A percentile compares a stretch with the other conserved stretches of the same genome.
phyloP scores from a whole-genome alignment of 371 early-diverging fungal species.

The Rhizomucor pusillus region DNA sequence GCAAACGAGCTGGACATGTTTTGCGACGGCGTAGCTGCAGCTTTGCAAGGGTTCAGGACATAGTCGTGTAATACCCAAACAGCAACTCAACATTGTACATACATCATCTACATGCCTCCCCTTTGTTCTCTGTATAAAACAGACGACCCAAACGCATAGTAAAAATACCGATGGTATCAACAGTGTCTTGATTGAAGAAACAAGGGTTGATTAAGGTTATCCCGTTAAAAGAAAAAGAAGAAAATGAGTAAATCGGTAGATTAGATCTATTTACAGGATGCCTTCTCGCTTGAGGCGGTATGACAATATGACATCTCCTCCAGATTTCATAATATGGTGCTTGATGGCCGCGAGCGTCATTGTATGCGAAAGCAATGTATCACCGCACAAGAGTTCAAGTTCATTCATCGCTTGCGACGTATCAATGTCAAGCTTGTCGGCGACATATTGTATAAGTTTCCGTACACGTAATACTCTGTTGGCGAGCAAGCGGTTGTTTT shows the following conservation, averaged over 20 bases:
- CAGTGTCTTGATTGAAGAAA: not conserved
- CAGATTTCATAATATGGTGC: slow-evolving; percentile 79
- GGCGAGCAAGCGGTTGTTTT: slow-evolving; percentile 75
- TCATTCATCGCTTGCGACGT: slow-evolving; percentile 18
- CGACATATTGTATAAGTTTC: slow-evolving; percentile 80
- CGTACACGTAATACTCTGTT: slow-evolving; percentile 85
- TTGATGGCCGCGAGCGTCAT: slow-evolving; percentile 85
- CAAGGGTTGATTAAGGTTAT: too few species aligned
- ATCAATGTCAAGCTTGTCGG: slow-evolving; percentile 65
- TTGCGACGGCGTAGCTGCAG: slow-evolving; percentile 18
- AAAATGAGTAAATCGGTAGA: too few species aligned
- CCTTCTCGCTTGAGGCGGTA: slow-evolving; percentile 51
- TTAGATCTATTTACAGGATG: not conserved
- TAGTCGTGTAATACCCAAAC: too few species aligned
- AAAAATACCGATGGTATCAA: not conserved
- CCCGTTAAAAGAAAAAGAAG: not conserved
- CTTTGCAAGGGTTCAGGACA: not conserved
- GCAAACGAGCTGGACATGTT: slow-evolving; percentile 20
- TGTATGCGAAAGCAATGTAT: slow-evolving; percentile 65
- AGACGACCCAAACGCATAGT: not conserved
- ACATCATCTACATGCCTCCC: not conserved
- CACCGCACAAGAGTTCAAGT: slow-evolving; percentile 77
- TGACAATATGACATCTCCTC: slow-evolving; percentile 72
- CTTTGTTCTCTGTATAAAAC: slow-evolving; percentile 3
- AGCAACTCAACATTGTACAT: not conserved